Evolutionary conservation across 805 yeast species (phyloP).

Genomic region (Grigorovia yakushimaensis): DNA sequence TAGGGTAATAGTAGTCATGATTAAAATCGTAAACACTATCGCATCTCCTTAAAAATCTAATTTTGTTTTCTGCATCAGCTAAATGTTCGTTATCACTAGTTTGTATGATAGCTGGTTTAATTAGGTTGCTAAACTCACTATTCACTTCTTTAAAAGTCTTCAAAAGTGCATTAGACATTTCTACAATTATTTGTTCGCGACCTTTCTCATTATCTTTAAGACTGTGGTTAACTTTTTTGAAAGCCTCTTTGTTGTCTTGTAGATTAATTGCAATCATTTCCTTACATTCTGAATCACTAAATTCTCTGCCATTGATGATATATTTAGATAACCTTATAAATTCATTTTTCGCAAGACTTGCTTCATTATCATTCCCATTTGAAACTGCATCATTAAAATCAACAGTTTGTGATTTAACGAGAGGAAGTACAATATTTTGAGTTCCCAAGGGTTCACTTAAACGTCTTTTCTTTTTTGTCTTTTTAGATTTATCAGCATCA

Average conservation of each 20-base stretch:
- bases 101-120: slow-evolving; percentile 21
- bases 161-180: slow-evolving; percentile 29
- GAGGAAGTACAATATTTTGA: not conserved
- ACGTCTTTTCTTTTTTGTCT: not conserved
- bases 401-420: slow-evolving; percentile 4
- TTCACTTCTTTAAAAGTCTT: slow-evolving; percentile 22
- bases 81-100: slow-evolving; percentile 7
- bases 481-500: not conserved
- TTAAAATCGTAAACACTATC: slow-evolving; percentile 39
- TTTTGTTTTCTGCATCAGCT: slow-evolving; percentile 15
- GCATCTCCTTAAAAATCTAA: slow-evolving; percentile 43
- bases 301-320: slow-evolving; percentile 16
- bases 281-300: slow-evolving; percentile 16
- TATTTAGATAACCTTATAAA: slow-evolving; percentile 8
- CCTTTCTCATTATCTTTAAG: slow-evolving; percentile 41
- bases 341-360: not conserved
- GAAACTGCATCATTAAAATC: not conserved
- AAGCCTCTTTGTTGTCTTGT: slow-evolving; percentile 8
- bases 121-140: slow-evolving; percentile 12
- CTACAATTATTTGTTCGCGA: slow-evolving; percentile 39
- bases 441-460: not conserved
- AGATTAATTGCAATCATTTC: slow-evolving; percentile 2
- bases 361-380: not conserved
- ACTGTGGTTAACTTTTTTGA: slow-evolving; percentile 31
- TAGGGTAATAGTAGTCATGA: slow-evolving; percentile 48